Evolutionary conservation across 202 grass and related monocot genomes (phyloP), one percentile per base, ranked within the genome.

Genomic region (Zoysia matrella): DNA sequence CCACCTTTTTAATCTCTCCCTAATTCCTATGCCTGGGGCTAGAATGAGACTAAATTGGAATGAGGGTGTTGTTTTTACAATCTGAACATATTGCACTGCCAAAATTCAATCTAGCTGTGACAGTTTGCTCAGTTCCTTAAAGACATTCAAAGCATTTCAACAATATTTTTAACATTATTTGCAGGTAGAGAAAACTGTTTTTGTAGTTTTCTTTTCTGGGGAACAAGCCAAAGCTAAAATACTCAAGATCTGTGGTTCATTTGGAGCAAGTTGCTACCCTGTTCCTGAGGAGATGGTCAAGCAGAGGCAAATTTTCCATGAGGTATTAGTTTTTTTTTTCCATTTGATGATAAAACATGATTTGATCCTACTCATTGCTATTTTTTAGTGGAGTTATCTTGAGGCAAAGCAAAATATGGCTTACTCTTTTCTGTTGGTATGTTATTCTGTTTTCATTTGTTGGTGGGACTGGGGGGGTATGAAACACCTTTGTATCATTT

Each of bases 241-340:
- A 77, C 69, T 94, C 62, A 99, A 87, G 86, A 99, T 99, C 75
- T 99, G 96, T 69, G 68, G 83, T 86, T 92, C 96, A 76, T 92
- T 94, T 94, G 93, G 93, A 58, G 93, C 96, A 87, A 99, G 84
- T 86, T 99, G 93, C 75, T 99, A 99, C 83, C 96, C 96, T 87
- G 93, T 99, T 82, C 93, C 96, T 1, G 96, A 96, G 81, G 96
- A 99, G 80, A 91, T 57, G 80, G 79, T 72, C 53, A 94, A 99
- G 72, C 93, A 99, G 85, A 92, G 88, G 72, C 96, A 99, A 78
- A 93, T 99, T 79, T 89, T 88, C 76, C 86, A 77, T 80, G 96
- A 99, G 87, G 96, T 99, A 93, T 64, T 74, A 75, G 43, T 79
- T 86, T 72, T 41, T 75, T 57, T 22, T 47, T 88, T 36, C 62